Base-by-base conservation (phyloP, 257 asterid genomes). In the Solanum virginianum region DNA sequence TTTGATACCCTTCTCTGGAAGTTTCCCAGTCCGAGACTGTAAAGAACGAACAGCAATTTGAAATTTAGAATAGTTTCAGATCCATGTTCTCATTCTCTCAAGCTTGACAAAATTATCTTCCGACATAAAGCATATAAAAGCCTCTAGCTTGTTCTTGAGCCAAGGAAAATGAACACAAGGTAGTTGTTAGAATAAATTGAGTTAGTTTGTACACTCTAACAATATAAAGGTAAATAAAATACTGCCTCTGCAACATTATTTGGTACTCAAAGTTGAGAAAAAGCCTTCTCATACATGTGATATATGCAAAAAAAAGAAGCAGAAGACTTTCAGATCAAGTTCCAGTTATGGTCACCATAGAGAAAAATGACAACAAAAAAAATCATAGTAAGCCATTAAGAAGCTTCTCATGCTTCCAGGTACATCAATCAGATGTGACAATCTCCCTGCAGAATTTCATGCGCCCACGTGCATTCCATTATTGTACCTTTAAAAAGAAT, bases 1-100 rank as follows among this genome's bases (percentile, higher is more conserved):
- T 83, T 91, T 89, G 84, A 88, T 86, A 18, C 95, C 98, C 82
- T 88, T 89, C 22, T 94, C 96, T 15, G 99, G 87, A 83, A 96
- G 96, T 88, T 94, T 96, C 69, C 98, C 97, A 90, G 87, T 86
- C 32, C 98, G 96, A 79, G 92, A 94, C 99, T 96, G 93, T 82
- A 90, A 63, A 74, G 62, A 69, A 69, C 22, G 62, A 69, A 69
- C 29, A 86, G 80, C 81, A 82, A 84, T 32, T 69, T 18, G 47
- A 36, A 83, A 66, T 66, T 83, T 41, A 83, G 49, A 47, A 51
- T 62, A 65, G 62, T 47, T 5, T 36, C 51, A 83, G 39, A 47
- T 65, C 49, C 59, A 83, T 29, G 65, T 26, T 53, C 66, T 29
- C 26, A 53, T 16, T 79, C 18, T 79, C 47, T 79, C 83, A 79